Percentiles rank a stretch among this genome's conserved stretches.
phyloP scores from a whole-genome alignment of 1,284 basidiomycete genomes.

The Dichomitus squalens region DNA sequence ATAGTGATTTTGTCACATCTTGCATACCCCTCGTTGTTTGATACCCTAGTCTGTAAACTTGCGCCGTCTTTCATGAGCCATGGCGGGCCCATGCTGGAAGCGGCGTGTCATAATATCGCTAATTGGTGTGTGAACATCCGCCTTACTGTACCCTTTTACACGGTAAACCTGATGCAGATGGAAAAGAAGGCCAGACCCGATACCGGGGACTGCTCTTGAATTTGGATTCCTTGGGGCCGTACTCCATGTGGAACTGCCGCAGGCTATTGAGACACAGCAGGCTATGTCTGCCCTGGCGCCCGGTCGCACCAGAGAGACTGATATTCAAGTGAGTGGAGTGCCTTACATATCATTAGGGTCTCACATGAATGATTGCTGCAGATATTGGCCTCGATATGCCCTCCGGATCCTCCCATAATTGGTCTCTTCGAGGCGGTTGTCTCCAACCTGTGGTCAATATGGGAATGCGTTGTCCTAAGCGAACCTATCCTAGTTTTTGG shows the following conservation, averaged over 20 bases:
- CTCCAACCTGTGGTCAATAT: constrained; percentile 87
- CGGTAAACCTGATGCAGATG: constrained; percentile 17
- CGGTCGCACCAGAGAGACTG: constrained; percentile 18
- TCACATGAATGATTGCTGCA: constrained; percentile 32
- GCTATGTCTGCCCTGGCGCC: constrained; percentile 36
- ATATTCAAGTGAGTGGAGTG: constrained; percentile 20
- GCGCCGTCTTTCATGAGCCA: constrained; percentile 80
- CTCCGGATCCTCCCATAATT: constrained; percentile 70
- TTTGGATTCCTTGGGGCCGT: constrained; percentile 83
- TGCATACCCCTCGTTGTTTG: constrained; percentile 85
- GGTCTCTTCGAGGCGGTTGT: constrained; percentile 76
- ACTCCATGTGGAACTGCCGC: constrained; percentile 73
- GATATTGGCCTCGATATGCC: constrained; percentile 80
- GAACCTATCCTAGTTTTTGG: constrained; percentile 91
- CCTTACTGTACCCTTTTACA: constrained; percentile 6
- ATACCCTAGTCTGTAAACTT: constrained; percentile 66
- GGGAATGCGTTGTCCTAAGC: constrained; percentile 89
- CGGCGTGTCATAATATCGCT: constrained; percentile 84
- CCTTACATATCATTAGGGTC: not conserved
- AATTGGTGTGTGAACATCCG: constrained; percentile 64
- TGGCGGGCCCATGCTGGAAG: constrained; percentile 81
- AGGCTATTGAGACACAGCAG: constrained; percentile 72
- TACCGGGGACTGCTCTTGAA: constrained; percentile 64
- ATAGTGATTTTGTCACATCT: constrained; percentile 85
- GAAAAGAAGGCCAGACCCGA: constrained; percentile 74